Conservation (phyloP, 768 basidiomycete genomes). For the Suillus subaureus region DNA sequence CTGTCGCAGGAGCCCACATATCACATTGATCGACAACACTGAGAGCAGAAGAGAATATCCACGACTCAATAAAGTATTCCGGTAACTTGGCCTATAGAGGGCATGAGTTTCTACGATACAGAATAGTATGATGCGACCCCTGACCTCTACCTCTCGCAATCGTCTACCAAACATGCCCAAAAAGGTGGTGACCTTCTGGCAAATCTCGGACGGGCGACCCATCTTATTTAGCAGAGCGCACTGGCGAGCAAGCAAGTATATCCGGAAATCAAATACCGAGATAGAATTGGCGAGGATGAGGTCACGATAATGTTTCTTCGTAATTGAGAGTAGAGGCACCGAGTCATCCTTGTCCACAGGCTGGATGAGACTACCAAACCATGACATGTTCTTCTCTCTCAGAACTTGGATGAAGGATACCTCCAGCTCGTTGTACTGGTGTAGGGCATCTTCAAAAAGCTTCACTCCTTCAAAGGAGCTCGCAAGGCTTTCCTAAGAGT, state of each 20-base stretch:
- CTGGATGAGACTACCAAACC: conserved; percentile 88
- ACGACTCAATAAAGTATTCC: conserved; percentile 83
- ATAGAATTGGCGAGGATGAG: conserved; percentile 89
- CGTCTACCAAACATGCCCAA: conserved; percentile 75
- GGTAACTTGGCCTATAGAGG: conserved; percentile 51
- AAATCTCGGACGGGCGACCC: conserved; percentile 69
- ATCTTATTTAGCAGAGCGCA: conserved; percentile 73
- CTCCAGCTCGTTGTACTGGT: conserved; percentile 92
- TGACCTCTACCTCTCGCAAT: conserved; percentile 75
- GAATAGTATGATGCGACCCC: conserved; percentile 15
- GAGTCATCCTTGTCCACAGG: conserved; percentile 75
- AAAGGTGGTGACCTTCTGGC: conserved; percentile 72
- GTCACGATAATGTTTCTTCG: conserved; percentile 85
- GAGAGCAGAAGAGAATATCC: conserved; percentile 90
- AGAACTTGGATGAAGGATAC: conserved; percentile 73
- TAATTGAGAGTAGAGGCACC: conserved; percentile 71
- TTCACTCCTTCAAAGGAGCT: conserved; percentile 89
- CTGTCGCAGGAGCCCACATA: conserved; percentile 55
- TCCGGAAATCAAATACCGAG: conserved; percentile 90
- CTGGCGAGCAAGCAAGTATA: conserved; percentile 88
- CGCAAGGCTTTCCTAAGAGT: conserved; percentile 85
- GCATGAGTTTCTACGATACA: conserved; percentile 21
- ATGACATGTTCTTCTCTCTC: conserved; percentile 83
- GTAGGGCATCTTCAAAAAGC: conserved; percentile 85
- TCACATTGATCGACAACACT: conserved; percentile 83